phyloP scores from a whole-genome alignment of 169 alveolate species.

The Plasmodium knowlesi region DNA sequence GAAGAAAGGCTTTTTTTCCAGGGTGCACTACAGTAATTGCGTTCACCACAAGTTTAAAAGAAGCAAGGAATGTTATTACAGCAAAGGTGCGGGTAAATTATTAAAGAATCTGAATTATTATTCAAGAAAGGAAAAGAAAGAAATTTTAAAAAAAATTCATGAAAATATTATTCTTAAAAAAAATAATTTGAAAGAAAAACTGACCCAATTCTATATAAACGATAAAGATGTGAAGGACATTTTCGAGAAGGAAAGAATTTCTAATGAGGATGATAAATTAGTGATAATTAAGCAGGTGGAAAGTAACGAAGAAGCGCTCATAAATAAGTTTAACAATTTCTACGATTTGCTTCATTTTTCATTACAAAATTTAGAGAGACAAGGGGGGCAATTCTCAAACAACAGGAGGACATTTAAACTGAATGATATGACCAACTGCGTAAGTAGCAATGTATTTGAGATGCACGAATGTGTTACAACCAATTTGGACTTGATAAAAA shows the following conservation, averaged over 20 bases:
- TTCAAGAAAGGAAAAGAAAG: constrained; percentile 57
- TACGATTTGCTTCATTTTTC: constrained; percentile 51
- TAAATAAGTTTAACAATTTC: constrained; percentile 52
- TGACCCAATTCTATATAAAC: constrained; percentile 18
- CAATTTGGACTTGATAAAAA: constrained; percentile 48
- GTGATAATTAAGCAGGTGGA: constrained; percentile 21
- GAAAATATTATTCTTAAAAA: constrained; percentile 39
- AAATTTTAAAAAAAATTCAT: constrained; percentile 34
- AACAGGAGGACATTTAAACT: background rate
- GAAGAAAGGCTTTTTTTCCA: constrained; percentile 1
- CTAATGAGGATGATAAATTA: constrained; percentile 21
- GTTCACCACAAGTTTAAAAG: background rate
- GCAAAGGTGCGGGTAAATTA: background rate
- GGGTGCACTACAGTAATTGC: background rate
- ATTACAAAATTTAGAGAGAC: constrained; percentile 27
- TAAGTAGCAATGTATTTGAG: background rate
- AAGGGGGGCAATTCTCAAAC: background rate
- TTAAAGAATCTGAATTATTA: constrained; percentile 33
- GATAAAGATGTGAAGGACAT: constrained; percentile 49
- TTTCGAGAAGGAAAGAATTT: constrained; percentile 50
- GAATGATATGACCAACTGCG: background rate
- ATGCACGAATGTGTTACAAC: constrained; percentile 11
- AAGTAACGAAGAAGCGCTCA: constrained; percentile 55
- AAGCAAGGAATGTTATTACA: background rate
- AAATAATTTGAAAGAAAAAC: constrained; percentile 9